Evolutionary conservation across 2,329 filamentous ascomycete species (phyloP), one percentile per base, ranked within the genome.

Genomic region (Amphichorda felina): DNA sequence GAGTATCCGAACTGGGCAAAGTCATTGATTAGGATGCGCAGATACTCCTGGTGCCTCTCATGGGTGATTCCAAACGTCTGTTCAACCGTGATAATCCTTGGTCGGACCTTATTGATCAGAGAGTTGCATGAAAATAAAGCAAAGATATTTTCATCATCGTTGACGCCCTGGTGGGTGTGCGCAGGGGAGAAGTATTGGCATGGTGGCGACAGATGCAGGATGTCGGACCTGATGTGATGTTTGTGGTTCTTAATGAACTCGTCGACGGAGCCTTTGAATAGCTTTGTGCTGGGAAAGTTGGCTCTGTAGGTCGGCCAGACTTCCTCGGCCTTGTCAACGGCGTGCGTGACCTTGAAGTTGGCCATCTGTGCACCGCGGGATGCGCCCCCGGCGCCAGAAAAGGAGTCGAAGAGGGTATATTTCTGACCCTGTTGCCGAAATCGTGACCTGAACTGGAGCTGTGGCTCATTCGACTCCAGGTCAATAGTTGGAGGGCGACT

Each of bases 181-280:
- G 78, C 80, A 0, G 75, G 73, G 0, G 82, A 88, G 51, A 79
- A 88, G 2, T 70, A 74, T 44, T 89, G 82, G 38, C 86, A 93
- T 0, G 85, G 84, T 0, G 82, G 83, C 0, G 80, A 86, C 0
- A 87, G 55, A 43, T 93, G 85, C 0, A 84, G 57, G 2, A 89
- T 60, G 44, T 91, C 83, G 0, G 79, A 70, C 4, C 61, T 60
- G 8, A 65, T 48, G 8, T 44, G 38, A 8, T 35, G 15, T 8
- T 35, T 42, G 3, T 54, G 8, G 0, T 42, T 40, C 1, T 46
- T 47, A 19, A 75, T 58, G 34, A 80, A 76, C 2, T 68, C 53
- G 24, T 64, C 57, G 1, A 72, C 55, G 0, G 66, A 56, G 40
- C 59, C 57, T 5, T 64, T 45, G 31, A 69, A 66, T 1, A 82